Evolutionary conservation across 768 basidiomycete species (phyloP).

Genomic region (Boletus tomentosulus): DNA sequence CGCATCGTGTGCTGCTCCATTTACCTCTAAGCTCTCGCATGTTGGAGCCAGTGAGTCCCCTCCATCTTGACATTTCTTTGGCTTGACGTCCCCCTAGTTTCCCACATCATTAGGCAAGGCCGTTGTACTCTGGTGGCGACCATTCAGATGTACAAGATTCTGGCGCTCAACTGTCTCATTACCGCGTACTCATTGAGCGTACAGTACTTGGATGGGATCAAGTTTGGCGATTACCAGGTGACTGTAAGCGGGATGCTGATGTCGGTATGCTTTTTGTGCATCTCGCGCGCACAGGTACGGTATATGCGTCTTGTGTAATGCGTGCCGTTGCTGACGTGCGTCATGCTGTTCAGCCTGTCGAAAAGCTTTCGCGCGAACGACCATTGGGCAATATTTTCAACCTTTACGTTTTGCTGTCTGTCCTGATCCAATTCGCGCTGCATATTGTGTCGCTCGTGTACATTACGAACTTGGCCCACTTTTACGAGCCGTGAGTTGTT

Average conservation of each 20-base stretch:
- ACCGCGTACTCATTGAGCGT: slow-evolving; percentile 98
- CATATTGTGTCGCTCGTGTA: slow-evolving; percentile 90
- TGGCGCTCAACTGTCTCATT: slow-evolving; percentile 95
- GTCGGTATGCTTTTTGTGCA: slow-evolving; percentile 98
- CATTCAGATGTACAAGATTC: slow-evolving; percentile 99
- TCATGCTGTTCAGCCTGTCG: slow-evolving; percentile 81
- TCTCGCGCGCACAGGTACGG: slow-evolving; percentile 91
- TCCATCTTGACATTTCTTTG: background rate
- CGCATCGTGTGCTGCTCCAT: slow-evolving; percentile 97
- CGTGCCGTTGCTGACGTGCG: background rate
- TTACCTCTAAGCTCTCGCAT: slow-evolving; percentile 97
- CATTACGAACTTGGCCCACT: slow-evolving; percentile 83
- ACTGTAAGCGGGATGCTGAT: slow-evolving; percentile 91
- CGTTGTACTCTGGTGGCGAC: slow-evolving; percentile 98
- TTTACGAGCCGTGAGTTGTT: slow-evolving; percentile 66
- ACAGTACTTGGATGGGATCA: slow-evolving; percentile 97
- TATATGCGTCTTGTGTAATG: background rate
- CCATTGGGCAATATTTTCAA: slow-evolving; percentile 97
- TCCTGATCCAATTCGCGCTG: slow-evolving; percentile 88
- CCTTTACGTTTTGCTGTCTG: slow-evolving; percentile 88
- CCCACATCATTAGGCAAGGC: slow-evolving; percentile 96
- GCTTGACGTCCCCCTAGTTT: slow-evolving; percentile 49
- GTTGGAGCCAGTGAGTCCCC: slow-evolving; percentile 82
- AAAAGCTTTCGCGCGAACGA: slow-evolving; percentile 89
- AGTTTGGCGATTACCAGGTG: slow-evolving; percentile 98